Percentiles rank a stretch among this genome's conserved stretches.
Conservation (phyloP, 306 rosid species). For the Elaeagnus macrophylla region DNA sequence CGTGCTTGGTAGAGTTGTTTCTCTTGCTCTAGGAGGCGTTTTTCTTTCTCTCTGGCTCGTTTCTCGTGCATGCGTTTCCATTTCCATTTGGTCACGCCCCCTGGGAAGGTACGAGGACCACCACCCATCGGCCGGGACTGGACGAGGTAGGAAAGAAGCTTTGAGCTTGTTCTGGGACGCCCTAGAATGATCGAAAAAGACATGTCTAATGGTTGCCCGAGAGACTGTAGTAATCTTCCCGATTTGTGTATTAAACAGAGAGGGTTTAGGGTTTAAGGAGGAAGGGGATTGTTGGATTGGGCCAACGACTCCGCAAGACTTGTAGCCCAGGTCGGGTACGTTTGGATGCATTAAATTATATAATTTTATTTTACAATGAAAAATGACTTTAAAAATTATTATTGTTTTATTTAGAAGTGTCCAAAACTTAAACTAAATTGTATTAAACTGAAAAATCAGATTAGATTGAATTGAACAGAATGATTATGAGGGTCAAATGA, state of each 20-base stretch:
- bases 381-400: no score
- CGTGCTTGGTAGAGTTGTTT: constrained; percentile 81
- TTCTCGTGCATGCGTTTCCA: constrained; percentile 99
- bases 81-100: constrained; percentile 87
- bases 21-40: constrained; percentile 60
- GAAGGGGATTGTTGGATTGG: background rate
- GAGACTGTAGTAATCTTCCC: background rate
- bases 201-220: constrained; percentile 24
- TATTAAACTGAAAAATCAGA: no score
- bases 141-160: constrained; percentile 26
- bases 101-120: constrained; percentile 89
- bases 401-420: no score
- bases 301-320: background rate
- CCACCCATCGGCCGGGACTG: constrained; percentile 71
- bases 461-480: no score
- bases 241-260: background rate
- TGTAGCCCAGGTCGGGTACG: no score
- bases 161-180: constrained; percentile 29
- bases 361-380: no score
- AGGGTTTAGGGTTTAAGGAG: constrained; percentile 24
- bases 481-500: no score
- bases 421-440: no score
- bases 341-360: no score
- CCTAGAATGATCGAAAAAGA: constrained; percentile 30
- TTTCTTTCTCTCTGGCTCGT: constrained; percentile 63